Evolutionary conservation across 2,329 filamentous ascomycete species (phyloP).

Genomic region (Diaporthe sp.): DNA sequence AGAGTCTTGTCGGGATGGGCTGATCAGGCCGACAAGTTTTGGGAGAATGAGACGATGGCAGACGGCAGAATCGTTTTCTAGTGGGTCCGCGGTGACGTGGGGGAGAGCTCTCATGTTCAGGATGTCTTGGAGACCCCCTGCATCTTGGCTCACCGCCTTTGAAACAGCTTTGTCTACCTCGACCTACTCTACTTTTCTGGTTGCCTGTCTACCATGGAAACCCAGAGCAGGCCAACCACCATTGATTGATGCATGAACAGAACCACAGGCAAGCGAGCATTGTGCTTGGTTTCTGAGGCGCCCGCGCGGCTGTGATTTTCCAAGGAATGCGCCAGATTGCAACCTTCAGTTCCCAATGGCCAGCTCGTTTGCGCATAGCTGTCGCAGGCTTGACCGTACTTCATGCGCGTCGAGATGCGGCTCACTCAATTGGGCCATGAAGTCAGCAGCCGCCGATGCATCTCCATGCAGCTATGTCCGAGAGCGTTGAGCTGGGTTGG

Average conservation of each 20-base stretch:
- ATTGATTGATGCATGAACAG: neutral
- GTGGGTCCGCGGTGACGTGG: conserved; percentile 11
- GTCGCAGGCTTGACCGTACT: neutral
- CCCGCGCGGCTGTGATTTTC: neutral
- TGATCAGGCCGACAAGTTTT: conserved; percentile 33
- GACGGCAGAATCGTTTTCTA: conserved; percentile 37
- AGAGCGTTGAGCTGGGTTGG: neutral
- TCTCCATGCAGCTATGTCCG: neutral
- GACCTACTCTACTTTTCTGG: neutral
- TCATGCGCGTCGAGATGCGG: neutral
- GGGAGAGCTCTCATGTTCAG: neutral
- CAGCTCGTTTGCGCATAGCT: neutral
- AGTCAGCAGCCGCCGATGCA: neutral
- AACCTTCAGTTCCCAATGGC: neutral
- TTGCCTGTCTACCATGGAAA: neutral
- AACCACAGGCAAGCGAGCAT: neutral
- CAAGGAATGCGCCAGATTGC: neutral
- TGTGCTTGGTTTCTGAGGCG: neutral
- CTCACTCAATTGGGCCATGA: neutral
- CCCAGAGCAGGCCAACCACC: neutral
- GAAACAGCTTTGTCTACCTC: neutral
- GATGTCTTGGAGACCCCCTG: neutral
- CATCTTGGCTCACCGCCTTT: conserved; percentile 19
- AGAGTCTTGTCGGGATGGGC: conserved; percentile 30
- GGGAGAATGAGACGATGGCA: conserved; percentile 35